These are phyloP conservation scores for Fusarium sp. DNA, from an alignment of 2,329 filamentous ascomycete species.

Conservation along the genomic window DNA sequence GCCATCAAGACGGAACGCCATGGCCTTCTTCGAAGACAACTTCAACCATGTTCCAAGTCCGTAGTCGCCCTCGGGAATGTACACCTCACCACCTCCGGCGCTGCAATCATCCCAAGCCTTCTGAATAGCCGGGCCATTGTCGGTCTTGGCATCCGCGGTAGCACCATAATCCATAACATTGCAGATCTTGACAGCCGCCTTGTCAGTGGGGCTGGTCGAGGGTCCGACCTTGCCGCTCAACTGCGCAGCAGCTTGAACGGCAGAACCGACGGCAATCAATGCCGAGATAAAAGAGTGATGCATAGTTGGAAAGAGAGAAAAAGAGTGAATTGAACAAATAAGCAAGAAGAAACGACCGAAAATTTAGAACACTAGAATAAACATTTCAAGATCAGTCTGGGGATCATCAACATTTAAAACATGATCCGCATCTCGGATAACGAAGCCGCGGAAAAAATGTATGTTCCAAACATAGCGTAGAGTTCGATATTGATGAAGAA, in stretches of 20 bases:
- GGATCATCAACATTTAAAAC: neutral
- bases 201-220: conserved; percentile 13
- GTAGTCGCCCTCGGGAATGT: conserved; percentile 32
- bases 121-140: conserved; percentile 31
- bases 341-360: neutral
- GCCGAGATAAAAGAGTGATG: conserved; percentile 24
- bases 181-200: conserved; percentile 34
- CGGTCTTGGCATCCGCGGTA: conserved; percentile 15
- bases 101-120: conserved; percentile 36
- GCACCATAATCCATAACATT: conserved; percentile 37
- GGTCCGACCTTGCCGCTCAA: conserved; percentile 35
- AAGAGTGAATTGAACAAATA: neutral
- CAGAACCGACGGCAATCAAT: conserved; percentile 29
- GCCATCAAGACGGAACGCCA: conserved; percentile 38
- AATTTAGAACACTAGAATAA: neutral
- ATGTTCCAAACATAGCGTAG: neutral
- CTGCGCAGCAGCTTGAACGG: conserved; percentile 35
- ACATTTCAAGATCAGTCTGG: neutral
- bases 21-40: conserved; percentile 27
- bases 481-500: conserved; percentile 10
- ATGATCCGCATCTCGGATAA: neutral
- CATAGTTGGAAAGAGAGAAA: conserved; percentile 10
- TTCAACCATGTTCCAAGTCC: conserved; percentile 32
- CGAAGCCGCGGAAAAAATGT: neutral
- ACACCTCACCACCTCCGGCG: conserved; percentile 30